Percentiles rank a stretch among this genome's conserved stretches.
These are phyloP conservation scores for Solanum chacoense DNA, from an alignment of 305 asterid species.

Conservation along the genomic window DNA sequence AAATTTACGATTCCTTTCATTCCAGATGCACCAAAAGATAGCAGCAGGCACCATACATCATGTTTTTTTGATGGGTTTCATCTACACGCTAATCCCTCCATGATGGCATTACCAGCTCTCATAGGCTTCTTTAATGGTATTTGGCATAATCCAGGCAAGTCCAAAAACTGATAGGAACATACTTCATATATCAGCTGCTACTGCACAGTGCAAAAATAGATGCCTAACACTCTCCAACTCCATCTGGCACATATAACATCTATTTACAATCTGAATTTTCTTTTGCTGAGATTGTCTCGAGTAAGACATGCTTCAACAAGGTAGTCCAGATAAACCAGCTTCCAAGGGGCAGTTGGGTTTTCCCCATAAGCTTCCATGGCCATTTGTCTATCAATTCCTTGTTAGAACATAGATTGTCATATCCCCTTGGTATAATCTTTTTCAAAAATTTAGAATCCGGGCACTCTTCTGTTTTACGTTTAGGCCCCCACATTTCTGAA, in stretches of 20 bases:
- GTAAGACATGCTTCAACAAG: neutral
- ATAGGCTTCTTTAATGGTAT: neutral
- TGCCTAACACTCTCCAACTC: neutral
- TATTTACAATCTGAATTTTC: neutral
- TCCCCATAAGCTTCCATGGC: neutral
- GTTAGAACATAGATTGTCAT: neutral
- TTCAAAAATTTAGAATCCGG: neutral
- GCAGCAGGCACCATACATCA: neutral
- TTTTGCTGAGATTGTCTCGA: neutral
- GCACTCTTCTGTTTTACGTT: neutral
- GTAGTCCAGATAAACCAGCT: neutral
- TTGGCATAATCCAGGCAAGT: neutral
- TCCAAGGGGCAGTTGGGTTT: neutral
- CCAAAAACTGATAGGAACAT: neutral
- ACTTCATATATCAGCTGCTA: neutral
- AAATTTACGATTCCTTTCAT: neutral
- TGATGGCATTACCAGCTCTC: neutral
- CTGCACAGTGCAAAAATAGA: neutral
- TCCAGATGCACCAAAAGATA: neutral
- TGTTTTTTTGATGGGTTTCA: neutral
- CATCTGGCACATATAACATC: neutral
- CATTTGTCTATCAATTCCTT: neutral
- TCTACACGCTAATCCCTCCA: neutral
- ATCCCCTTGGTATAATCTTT: neutral
- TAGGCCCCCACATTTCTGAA: neutral